Evolutionary conservation across 257 asterid genomes (phyloP), one percentile per base, ranked within the genome.

Genomic region (Ligustrum vulgare): DNA sequence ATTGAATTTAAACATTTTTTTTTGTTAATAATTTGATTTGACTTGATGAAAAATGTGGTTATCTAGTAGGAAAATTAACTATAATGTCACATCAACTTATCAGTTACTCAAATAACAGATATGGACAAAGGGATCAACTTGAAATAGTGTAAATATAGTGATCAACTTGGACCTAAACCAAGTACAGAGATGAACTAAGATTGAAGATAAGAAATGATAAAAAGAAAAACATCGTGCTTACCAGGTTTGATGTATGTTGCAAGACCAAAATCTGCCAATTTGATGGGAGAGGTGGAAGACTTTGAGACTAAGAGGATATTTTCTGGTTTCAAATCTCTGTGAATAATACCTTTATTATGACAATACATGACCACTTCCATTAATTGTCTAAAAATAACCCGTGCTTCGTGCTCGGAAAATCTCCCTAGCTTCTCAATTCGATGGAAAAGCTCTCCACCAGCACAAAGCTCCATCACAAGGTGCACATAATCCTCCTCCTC

Each of bases 391-490:
- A 88, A 88, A 25, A 86, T 76, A 66, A 68, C 66, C 58, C 81
- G 79, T 10, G 90, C 89, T 28, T 88, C 84, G 8, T 70, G 49
- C 83, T 88, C 90, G 0, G 88, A 80, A 70, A 88, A 77, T 74
- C 87, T 79, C 33, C 88, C 90, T 54, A 72, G 82, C 81, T 79
- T 81, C 73, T 88, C 92, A 4, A 88, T 84, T 73, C 69, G 80
- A 82, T 86, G 89, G 78, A 88, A 88, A 54, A 88, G 90, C 76
- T 88, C 92, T 35, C 92, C 92, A 36, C 92, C 92, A 32, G 85
- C 92, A 80, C 92, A 88, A 71, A 88, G 90, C 85, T 88, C 92
- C 92, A 88, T 88, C 36, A 88, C 37, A 71, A 88, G 86, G 81
- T 88, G 90, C 63, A 88, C 92, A 60, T 82, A 80, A 70, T 88